These are phyloP conservation scores for Lasiodiplodia hormozganensis DNA, from an alignment of 2,329 filamentous ascomycete genomes.

Conservation along the genomic window DNA sequence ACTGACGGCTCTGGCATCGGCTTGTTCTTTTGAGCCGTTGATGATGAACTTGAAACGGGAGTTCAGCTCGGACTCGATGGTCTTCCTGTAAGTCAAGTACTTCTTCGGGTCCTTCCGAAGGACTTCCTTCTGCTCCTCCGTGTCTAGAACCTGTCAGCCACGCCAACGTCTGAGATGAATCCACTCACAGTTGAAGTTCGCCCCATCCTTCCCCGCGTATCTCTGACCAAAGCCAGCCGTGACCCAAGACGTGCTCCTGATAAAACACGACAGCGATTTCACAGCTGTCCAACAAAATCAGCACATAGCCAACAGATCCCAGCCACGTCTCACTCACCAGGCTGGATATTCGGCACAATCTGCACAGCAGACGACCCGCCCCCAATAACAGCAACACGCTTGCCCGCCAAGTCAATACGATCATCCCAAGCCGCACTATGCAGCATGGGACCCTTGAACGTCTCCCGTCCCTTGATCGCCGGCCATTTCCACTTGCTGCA, in stretches of 20 bases:
- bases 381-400: slow-evolving; percentile 43
- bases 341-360: slow-evolving; percentile 45
- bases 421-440: slow-evolving; percentile 54
- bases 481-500: slow-evolving; percentile 52
- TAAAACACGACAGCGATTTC: slow-evolving; percentile 53
- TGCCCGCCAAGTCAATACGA: slow-evolving; percentile 27
- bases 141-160: background rate
- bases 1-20: slow-evolving; percentile 42
- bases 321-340: background rate
- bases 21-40: slow-evolving; percentile 44
- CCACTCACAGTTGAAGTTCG: slow-evolving; percentile 40
- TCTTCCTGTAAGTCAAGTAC: slow-evolving; percentile 18
- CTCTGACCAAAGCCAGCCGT: slow-evolving; percentile 53
- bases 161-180: too few species aligned
- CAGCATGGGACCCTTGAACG: slow-evolving; percentile 53
- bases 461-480: slow-evolving; percentile 49
- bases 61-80: slow-evolving; percentile 24
- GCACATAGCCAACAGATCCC: fast-evolving
- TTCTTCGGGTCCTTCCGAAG: background rate
- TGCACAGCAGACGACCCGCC: slow-evolving; percentile 44
- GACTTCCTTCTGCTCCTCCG: slow-evolving; percentile 1
- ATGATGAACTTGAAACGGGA: slow-evolving; percentile 19
- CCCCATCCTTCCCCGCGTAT: slow-evolving; percentile 54
- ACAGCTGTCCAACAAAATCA: background rate
- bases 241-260: slow-evolving; percentile 60